A percentile compares a stretch with the other conserved stretches of the same genome.
Evolutionary conservation across 139 green algal genomes (phyloP).

Genomic region (Coelastrella sp.): DNA sequence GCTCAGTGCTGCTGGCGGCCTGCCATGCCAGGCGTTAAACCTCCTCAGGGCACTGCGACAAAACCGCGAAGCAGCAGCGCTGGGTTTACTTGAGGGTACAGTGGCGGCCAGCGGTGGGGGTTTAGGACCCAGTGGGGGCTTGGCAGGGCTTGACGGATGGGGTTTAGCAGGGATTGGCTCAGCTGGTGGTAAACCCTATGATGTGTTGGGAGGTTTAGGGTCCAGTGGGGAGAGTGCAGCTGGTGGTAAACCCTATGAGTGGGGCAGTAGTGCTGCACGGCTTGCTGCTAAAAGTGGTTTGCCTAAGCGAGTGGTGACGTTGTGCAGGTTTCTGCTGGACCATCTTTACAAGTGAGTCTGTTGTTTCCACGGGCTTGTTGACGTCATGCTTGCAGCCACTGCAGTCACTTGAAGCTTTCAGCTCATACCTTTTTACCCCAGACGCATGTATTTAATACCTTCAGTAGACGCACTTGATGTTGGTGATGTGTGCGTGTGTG

Average conservation of each 20-base stretch:
- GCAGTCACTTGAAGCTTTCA: too few species aligned
- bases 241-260: conserved; percentile 38
- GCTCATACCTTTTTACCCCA: too few species aligned
- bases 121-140: background rate
- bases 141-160: background rate
- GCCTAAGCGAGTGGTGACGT: conserved; percentile 72
- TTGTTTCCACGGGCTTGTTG: background rate
- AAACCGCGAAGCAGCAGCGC: conserved; percentile 79
- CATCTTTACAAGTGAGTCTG: conserved; percentile 77
- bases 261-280: conserved; percentile 64
- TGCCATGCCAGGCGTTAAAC: conserved; percentile 90
- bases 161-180: background rate
- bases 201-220: background rate
- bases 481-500: too few species aligned
- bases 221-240: background rate
- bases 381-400: too few species aligned
- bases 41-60: conserved; percentile 89
- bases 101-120: background rate
- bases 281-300: conserved; percentile 73
- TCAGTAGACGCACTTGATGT: too few species aligned
- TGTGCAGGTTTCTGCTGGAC: conserved; percentile 92
- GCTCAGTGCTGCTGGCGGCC: conserved; percentile 53
- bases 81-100: conserved; percentile 62
- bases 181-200: background rate
- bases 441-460: too few species aligned